phyloP scores from a whole-genome alignment of 495 filamentous ascomycete species.

The Aeminium ludgeri region DNA sequence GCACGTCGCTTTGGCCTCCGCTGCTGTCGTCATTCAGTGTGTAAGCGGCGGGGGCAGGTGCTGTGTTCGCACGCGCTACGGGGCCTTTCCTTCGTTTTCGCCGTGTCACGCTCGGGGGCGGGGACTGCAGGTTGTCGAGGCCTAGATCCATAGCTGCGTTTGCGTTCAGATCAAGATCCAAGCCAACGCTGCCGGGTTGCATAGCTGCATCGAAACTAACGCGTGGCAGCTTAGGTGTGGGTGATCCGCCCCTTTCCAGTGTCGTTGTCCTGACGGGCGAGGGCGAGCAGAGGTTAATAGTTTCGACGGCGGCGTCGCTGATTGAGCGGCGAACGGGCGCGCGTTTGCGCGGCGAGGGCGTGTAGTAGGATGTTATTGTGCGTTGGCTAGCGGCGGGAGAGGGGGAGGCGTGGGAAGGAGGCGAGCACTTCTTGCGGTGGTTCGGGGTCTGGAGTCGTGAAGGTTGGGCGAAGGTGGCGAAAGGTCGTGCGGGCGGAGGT shows the following conservation, averaged over 20 bases:
- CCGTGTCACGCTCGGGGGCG: no score
- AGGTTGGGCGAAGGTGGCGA: no score
- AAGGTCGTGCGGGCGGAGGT: not conserved
- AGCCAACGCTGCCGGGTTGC: no score
- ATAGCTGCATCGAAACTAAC: constrained; percentile 2
- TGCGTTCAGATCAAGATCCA: no score
- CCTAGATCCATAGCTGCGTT: no score
- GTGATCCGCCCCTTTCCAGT: not conserved
- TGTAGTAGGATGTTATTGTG: constrained; percentile 9
- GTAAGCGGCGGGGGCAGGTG: no score
- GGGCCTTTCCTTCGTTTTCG: no score
- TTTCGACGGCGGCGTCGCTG: constrained; percentile 6
- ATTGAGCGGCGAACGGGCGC: not conserved
- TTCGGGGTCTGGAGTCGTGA: not conserved
- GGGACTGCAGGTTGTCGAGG: no score
- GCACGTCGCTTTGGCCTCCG: no score
- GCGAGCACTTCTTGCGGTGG: constrained; percentile 8
- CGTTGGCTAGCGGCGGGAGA: constrained; percentile 7
- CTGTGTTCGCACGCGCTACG: no score
- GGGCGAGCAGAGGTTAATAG: constrained; percentile 16
- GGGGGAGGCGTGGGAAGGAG: constrained; percentile 4
- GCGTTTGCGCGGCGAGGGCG: constrained; percentile 13
- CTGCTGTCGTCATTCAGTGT: no score
- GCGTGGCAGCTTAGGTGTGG: constrained; percentile 8
- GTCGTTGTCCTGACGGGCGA: not conserved